phyloP scores from a whole-genome alignment of 306 rosid species.

The Adenanthera pavonina region DNA sequence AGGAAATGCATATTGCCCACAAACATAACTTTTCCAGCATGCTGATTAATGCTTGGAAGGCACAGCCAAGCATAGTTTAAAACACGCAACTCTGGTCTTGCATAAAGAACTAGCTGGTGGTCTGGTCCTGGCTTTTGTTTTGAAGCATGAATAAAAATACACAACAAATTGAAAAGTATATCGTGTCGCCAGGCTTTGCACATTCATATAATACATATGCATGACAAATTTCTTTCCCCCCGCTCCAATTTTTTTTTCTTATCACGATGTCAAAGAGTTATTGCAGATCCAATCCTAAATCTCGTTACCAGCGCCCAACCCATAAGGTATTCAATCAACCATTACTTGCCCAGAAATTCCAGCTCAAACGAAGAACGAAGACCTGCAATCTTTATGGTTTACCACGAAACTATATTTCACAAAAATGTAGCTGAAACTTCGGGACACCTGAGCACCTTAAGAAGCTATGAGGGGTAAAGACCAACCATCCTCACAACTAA shows the following conservation, averaged over 20 bases:
- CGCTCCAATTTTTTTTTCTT: neutral
- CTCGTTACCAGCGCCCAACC: neutral
- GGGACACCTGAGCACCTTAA: neutral
- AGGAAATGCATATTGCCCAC: neutral
- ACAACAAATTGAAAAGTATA: neutral
- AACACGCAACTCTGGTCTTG: neutral
- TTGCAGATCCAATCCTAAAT: neutral
- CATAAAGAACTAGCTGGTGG: neutral
- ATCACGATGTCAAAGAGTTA: neutral
- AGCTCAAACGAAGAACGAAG: slow-evolving; percentile 1
- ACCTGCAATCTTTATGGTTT: neutral
- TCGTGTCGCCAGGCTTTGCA: neutral
- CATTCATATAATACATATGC: neutral
- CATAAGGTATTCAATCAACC: neutral
- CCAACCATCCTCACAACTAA: neutral
- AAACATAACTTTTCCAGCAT: neutral
- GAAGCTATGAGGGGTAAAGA: neutral
- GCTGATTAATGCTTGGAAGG: neutral
- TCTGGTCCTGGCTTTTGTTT: neutral
- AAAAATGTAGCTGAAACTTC: slow-evolving; percentile 13
- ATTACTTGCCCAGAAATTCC: neutral
- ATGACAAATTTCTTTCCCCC: neutral
- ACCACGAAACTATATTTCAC: slow-evolving; percentile 26
- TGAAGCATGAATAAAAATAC: neutral
- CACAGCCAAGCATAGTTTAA: neutral